A percentile compares a stretch with the other conserved stretches of the same genome.
Evolutionary conservation across 2,329 filamentous ascomycete species (phyloP).

Genomic region (Coniochaeta hoffmannii): DNA sequence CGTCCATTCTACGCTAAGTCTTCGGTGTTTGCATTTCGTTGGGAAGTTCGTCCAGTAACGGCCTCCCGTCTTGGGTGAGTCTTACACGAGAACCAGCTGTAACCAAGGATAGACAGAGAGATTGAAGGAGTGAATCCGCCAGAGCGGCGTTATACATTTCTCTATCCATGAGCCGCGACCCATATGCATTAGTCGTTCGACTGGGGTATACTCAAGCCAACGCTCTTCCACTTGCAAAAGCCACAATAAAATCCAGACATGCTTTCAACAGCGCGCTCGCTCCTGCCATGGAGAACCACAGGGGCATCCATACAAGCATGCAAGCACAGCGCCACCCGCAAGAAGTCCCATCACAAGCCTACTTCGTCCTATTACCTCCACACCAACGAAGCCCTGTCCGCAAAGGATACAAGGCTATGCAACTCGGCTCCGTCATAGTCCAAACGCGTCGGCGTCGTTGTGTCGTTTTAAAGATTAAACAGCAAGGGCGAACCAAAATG

Average conservation of each 20-base stretch:
- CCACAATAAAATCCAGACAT: neutral
- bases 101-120: too few relatives aligned
- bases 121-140: neutral
- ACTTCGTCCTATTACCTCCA: neutral
- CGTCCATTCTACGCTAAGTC: neutral
- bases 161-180: slow-evolving; percentile 6
- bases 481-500: neutral
- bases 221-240: neutral
- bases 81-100: too few relatives aligned
- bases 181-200: slow-evolving; percentile 5
- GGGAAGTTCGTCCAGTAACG: too few relatives aligned
- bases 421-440: neutral
- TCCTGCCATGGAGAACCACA: neutral
- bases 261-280: neutral
- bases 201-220: slow-evolving; percentile 6
- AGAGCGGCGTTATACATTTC: neutral
- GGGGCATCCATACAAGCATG: neutral
- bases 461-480: neutral
- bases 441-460: neutral
- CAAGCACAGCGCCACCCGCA: neutral
- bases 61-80: too few relatives aligned
- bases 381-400: neutral
- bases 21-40: neutral
- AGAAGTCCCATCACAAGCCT: neutral
- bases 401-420: neutral